phyloP scores from a whole-genome alignment of 768 basidiomycete species.

The Porphyrellus cyaneotinctus region DNA sequence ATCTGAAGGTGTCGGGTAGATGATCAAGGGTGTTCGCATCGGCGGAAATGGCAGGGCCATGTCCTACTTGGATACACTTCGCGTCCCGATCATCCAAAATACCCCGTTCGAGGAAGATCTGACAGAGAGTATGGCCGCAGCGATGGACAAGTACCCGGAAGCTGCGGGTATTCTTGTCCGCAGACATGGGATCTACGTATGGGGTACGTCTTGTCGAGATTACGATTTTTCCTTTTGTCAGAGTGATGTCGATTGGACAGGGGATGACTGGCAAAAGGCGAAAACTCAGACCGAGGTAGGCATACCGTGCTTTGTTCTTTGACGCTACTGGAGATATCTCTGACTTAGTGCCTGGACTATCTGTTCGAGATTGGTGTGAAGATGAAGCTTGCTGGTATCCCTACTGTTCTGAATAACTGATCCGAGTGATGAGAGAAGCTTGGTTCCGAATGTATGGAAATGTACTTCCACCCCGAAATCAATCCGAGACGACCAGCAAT shows the following conservation, averaged over 20 bases:
- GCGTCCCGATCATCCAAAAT: conserved; percentile 86
- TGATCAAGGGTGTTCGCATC: conserved; percentile 86
- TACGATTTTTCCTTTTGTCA: neutral
- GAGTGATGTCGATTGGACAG: conserved; percentile 29
- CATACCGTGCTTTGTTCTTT: neutral
- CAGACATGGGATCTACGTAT: conserved; percentile 80
- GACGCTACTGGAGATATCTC: neutral
- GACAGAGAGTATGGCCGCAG: conserved; percentile 82
- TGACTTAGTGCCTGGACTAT: conserved; percentile 75
- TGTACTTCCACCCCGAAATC: neutral
- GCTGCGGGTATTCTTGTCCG: conserved; percentile 76
- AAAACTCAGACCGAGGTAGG: conserved; percentile 81
- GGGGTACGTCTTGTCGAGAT: conserved; percentile 50
- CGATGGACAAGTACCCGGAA: conserved; percentile 75
- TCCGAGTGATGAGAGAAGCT: neutral
- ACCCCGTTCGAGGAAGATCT: conserved; percentile 89
- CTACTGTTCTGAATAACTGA: conserved; percentile 38
- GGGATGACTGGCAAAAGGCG: conserved; percentile 78
- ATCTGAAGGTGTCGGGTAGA: conserved; percentile 40
- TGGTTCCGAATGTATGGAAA: neutral
- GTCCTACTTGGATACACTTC: conserved; percentile 82
- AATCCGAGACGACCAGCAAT: neutral
- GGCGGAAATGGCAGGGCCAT: conserved; percentile 73
- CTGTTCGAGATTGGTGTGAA: conserved; percentile 85
- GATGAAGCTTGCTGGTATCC: conserved; percentile 65